phyloP scores from a whole-genome alignment of 1,284 basidiomycete genomes.

The Tetrapyrgos nigripes region DNA sequence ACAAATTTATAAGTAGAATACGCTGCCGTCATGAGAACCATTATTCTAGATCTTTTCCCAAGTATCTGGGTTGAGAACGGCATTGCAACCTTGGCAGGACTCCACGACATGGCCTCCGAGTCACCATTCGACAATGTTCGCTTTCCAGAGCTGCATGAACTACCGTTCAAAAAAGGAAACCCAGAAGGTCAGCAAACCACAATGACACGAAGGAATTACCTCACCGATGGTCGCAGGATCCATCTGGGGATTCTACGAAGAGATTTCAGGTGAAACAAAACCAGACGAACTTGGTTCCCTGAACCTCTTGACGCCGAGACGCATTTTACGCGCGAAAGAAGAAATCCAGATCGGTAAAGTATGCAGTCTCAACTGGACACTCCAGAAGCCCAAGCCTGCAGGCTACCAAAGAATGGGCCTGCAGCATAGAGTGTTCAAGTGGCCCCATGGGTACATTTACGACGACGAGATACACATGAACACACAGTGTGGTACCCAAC shows the following conservation, averaged over 20 bases:
- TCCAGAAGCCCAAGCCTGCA: neutral
- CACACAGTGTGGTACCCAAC: constrained; percentile 2
- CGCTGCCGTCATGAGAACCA: neutral
- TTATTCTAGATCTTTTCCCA: neutral
- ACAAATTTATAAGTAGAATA: no score
- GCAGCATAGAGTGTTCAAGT: neutral
- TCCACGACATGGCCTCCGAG: neutral
- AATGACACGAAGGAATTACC: neutral
- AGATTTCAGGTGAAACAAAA: neutral
- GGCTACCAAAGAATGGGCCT: neutral
- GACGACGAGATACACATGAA: constrained; percentile 6
- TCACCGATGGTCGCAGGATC: neutral
- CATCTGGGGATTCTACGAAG: constrained; percentile 5
- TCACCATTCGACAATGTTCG: neutral
- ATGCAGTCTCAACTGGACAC: constrained; percentile 1
- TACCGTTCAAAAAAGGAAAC: neutral
- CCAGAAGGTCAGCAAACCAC: neutral
- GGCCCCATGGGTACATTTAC: neutral
- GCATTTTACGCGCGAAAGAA: constrained; percentile 1
- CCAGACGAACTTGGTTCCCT: neutral
- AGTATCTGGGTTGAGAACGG: neutral
- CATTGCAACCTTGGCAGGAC: neutral
- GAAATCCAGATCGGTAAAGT: constrained; percentile 1
- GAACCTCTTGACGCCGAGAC: constrained; percentile 1
- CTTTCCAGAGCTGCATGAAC: neutral